A percentile compares a stretch with the other conserved stretches of the same genome.
phyloP scores from a whole-genome alignment of 176 grass and related monocot species.

The Rhipidocladum racemiflorum region DNA sequence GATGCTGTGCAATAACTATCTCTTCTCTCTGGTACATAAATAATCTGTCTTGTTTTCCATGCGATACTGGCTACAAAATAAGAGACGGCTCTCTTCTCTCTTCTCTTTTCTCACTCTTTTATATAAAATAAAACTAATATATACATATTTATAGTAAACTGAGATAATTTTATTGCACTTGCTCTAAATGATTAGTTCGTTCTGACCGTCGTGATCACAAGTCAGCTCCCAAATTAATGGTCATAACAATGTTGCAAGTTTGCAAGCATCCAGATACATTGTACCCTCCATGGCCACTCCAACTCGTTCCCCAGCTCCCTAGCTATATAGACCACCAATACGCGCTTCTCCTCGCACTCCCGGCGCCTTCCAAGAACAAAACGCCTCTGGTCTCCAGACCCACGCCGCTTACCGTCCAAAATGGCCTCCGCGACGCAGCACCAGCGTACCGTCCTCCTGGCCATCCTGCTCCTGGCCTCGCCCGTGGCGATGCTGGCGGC shows the following conservation, averaged over 20 bases:
- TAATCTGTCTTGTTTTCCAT: too few relatives aligned
- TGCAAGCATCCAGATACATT: background rate
- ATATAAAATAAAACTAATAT: too few relatives aligned
- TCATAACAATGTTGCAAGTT: background rate
- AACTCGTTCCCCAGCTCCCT: background rate
- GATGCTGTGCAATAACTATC: too few relatives aligned
- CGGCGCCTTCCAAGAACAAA: background rate
- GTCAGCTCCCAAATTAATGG: too few relatives aligned
- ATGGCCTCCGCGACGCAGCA: constrained; percentile 24
- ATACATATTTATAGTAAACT: too few relatives aligned
- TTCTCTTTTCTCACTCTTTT: too few relatives aligned
- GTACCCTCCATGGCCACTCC: background rate
- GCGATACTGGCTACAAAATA: too few relatives aligned
- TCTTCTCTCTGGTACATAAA: too few relatives aligned
- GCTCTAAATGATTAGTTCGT: too few relatives aligned
- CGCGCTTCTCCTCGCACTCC: background rate
- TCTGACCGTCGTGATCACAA: too few relatives aligned
- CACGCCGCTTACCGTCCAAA: background rate
- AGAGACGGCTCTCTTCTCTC: too few relatives aligned
- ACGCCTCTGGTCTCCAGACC: background rate
- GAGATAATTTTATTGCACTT: too few relatives aligned
- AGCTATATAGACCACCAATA: background rate
- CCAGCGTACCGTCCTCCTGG: background rate
- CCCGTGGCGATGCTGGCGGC: background rate
- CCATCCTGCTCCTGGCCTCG: background rate